phyloP scores from a whole-genome alignment of 2,329 filamentous ascomycete species.

The Penicillium sp. region DNA sequence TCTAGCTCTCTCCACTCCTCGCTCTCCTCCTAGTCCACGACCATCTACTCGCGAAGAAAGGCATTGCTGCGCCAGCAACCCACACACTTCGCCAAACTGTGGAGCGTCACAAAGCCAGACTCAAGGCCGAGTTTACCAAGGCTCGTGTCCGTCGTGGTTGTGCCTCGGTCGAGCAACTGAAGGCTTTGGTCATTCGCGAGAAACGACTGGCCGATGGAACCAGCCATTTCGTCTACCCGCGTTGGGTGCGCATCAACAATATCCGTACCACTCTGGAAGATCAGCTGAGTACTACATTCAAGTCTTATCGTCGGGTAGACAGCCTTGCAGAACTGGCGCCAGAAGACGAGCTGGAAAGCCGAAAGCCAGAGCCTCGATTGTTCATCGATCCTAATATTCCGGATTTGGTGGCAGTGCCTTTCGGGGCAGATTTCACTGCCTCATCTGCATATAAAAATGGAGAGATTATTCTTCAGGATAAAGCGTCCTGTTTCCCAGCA shows the following conservation, averaged over 20 bases:
- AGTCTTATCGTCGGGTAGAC: conserved; percentile 57
- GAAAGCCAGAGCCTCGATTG: conserved; percentile 42
- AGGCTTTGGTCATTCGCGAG: conserved; percentile 34
- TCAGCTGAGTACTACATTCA: conserved; percentile 74
- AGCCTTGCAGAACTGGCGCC: conserved; percentile 58
- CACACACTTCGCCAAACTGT: conserved; percentile 76
- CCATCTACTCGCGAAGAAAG: conserved; percentile 73
- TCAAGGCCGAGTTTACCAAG: conserved; percentile 80
- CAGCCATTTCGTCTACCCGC: conserved; percentile 58
- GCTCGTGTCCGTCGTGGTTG: conserved; percentile 71
- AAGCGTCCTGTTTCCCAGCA: conserved; percentile 94
- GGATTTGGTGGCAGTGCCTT: conserved; percentile 75
- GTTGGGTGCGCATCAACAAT: conserved; percentile 88
- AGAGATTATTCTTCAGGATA: conserved; percentile 87
- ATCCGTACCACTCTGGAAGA: conserved; percentile 68
- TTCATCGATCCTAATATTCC: conserved; percentile 80
- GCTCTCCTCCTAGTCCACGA: conserved; percentile 84
- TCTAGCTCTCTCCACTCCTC: conserved; percentile 74
- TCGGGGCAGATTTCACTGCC: conserved; percentile 68
- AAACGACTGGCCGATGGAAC: conserved; percentile 46
- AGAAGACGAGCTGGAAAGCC: conserved; percentile 25
- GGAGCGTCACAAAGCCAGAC: conserved; percentile 75
- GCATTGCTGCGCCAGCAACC: conserved; percentile 74
- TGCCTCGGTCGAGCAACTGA: conserved; percentile 65
- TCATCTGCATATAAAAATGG: conserved; percentile 72